Evolutionary conservation across 768 basidiomycete species (phyloP).

Genomic region (Mycena maculata): DNA sequence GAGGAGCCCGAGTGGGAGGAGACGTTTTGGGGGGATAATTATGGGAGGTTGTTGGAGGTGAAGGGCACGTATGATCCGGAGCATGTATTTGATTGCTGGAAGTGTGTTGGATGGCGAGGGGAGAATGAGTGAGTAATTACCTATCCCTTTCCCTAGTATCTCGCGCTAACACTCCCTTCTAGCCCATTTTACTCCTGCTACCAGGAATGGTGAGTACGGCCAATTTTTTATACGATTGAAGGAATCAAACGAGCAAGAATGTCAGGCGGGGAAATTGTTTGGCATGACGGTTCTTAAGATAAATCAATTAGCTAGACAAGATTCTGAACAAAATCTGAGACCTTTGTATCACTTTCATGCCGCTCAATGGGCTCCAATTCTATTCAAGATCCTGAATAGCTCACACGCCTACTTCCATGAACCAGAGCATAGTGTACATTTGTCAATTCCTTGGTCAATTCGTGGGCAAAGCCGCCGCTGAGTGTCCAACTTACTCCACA

Average conservation of each 20-base stretch:
- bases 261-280: slow-evolving; percentile 17
- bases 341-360: slow-evolving; percentile 14
- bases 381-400: slow-evolving; percentile 12
- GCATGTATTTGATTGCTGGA: slow-evolving; percentile 29
- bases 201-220: slow-evolving; percentile 18
- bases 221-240: too few species aligned
- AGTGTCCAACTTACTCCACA: slow-evolving; percentile 14
- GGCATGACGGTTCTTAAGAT: slow-evolving; percentile 21
- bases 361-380: slow-evolving; percentile 9
- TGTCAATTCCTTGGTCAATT: too few species aligned
- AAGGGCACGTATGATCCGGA: slow-evolving; percentile 30
- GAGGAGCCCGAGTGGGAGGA: slow-evolving; percentile 32
- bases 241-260: too few species aligned
- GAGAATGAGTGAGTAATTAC: slow-evolving; percentile 23
- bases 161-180: slow-evolving; percentile 21
- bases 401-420: slow-evolving; percentile 15
- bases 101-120: slow-evolving; percentile 25
- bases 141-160: slow-evolving; percentile 22
- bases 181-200: slow-evolving; percentile 27
- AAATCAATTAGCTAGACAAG: slow-evolving; percentile 23
- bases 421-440: slow-evolving; percentile 17
- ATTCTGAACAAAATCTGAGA: slow-evolving; percentile 18
- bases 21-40: slow-evolving; percentile 29
- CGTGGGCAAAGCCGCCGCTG: slow-evolving; percentile 16
- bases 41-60: slow-evolving; percentile 22